Conservation (phyloP, 1,139 yeast genomes). For the Pichia norvegensis region DNA sequence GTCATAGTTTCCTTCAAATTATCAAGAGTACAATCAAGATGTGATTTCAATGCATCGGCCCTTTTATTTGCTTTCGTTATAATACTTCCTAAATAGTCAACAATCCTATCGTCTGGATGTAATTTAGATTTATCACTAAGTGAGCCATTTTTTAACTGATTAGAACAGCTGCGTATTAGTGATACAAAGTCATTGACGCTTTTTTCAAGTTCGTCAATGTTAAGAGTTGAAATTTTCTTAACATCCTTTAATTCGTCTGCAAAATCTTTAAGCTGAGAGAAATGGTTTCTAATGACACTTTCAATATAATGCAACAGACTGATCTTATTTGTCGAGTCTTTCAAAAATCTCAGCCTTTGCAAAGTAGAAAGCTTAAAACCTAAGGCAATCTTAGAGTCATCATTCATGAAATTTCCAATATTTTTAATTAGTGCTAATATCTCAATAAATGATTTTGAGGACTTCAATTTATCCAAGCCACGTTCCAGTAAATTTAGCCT, state of each 20-base stretch:
- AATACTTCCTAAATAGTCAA: slow-evolving; percentile 40
- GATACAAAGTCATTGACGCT: slow-evolving; percentile 62
- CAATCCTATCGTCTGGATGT: slow-evolving; percentile 72
- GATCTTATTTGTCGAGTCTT: slow-evolving; percentile 70
- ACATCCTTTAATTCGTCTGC: slow-evolving; percentile 68
- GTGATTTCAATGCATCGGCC: slow-evolving; percentile 47
- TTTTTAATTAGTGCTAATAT: slow-evolving; percentile 71
- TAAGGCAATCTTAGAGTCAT: slow-evolving; percentile 63
- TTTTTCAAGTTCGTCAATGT: slow-evolving; percentile 65
- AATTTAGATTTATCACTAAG: slow-evolving; percentile 58
- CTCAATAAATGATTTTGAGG: slow-evolving; percentile 57
- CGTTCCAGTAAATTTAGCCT: slow-evolving; percentile 61
- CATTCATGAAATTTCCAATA: slow-evolving; percentile 93
- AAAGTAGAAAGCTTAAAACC: slow-evolving; percentile 83
- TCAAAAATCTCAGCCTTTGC: slow-evolving; percentile 76
- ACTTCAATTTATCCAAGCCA: slow-evolving; percentile 54
- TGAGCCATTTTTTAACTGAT: slow-evolving; percentile 61
- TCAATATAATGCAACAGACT: slow-evolving; percentile 86
- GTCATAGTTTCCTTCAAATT: slow-evolving; percentile 59
- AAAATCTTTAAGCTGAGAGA: slow-evolving; percentile 71
- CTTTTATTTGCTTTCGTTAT: slow-evolving; percentile 59
- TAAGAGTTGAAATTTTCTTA: slow-evolving; percentile 54
- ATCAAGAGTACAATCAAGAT: slow-evolving; percentile 44
- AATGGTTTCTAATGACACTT: slow-evolving; percentile 62
- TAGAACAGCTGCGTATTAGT: slow-evolving; percentile 45